A percentile compares a stretch with the other conserved stretches of the same genome.
Conservation (phyloP, 306 rosid species). For the Pyrus bretschneideri region DNA sequence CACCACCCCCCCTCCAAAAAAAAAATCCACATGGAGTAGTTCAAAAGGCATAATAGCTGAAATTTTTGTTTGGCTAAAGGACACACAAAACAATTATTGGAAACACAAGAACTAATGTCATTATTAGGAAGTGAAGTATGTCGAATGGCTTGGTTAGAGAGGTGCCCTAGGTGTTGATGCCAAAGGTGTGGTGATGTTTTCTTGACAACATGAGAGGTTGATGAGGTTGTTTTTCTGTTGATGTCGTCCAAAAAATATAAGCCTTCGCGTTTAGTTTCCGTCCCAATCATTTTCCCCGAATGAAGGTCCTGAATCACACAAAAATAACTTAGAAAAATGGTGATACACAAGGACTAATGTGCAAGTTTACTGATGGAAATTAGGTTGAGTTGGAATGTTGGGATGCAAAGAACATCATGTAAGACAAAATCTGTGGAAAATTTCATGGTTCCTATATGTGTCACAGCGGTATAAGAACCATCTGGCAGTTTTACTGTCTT, state of each 20-base stretch:
- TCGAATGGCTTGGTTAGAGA: too few relatives aligned
- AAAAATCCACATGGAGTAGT: too few relatives aligned
- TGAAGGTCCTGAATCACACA: background rate
- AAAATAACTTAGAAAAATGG: background rate
- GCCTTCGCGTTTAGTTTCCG: background rate
- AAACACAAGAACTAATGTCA: too few relatives aligned
- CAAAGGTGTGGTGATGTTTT: too few relatives aligned
- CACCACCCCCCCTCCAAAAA: too few relatives aligned
- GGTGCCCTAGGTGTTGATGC: too few relatives aligned
- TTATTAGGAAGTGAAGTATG: too few relatives aligned
- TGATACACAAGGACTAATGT: background rate
- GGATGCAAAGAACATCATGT: background rate
- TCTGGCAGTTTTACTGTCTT: background rate
- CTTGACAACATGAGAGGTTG: too few relatives aligned
- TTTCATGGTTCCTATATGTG: background rate
- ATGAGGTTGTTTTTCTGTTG: rapidly evolving
- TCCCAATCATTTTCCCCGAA: background rate
- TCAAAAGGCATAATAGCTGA: too few relatives aligned
- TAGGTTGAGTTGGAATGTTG: background rate
- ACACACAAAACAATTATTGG: too few relatives aligned
- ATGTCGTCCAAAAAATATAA: background rate
- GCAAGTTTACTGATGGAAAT: background rate
- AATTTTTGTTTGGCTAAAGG: too few relatives aligned
- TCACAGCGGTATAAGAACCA: background rate
- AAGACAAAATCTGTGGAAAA: background rate